A percentile compares a stretch with the other conserved stretches of the same genome.
Evolutionary conservation across 140 eudicot species (phyloP).

Genomic region (Flaveria floridana): DNA sequence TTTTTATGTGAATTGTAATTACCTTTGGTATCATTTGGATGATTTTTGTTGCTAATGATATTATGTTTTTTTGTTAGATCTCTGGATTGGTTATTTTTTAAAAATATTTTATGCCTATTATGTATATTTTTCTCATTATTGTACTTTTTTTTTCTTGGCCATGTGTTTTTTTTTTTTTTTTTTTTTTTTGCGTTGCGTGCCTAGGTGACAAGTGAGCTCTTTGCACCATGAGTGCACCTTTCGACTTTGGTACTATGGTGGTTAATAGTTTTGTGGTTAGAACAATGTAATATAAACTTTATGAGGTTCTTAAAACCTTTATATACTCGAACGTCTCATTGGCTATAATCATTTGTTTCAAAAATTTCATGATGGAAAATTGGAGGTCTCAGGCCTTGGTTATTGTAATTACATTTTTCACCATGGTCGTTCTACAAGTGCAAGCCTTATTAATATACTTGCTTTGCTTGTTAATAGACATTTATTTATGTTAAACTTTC

Average conservation of each 20-base stretch:
- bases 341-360: neutral
- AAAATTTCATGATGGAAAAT: neutral
- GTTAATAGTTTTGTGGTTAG: neutral
- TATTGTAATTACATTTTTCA: neutral
- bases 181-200: no score
- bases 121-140: no score
- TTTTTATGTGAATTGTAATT: neutral
- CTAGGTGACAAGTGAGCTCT: no score
- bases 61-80: no score
- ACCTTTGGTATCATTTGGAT: no score
- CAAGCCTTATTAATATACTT: neutral
- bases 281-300: neutral
- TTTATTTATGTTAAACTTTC: neutral
- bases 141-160: no score
- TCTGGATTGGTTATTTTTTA: no score
- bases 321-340: neutral
- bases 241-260: no score
- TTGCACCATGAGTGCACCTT: no score
- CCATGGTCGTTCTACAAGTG: neutral
- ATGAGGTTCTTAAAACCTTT: neutral
- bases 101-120: no score
- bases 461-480: constrained; percentile 15
- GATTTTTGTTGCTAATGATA: no score
- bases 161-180: no score
- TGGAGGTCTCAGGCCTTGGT: neutral